phyloP scores from a whole-genome alignment of 1,139 yeast species.

The Starmera stellimalicola region DNA sequence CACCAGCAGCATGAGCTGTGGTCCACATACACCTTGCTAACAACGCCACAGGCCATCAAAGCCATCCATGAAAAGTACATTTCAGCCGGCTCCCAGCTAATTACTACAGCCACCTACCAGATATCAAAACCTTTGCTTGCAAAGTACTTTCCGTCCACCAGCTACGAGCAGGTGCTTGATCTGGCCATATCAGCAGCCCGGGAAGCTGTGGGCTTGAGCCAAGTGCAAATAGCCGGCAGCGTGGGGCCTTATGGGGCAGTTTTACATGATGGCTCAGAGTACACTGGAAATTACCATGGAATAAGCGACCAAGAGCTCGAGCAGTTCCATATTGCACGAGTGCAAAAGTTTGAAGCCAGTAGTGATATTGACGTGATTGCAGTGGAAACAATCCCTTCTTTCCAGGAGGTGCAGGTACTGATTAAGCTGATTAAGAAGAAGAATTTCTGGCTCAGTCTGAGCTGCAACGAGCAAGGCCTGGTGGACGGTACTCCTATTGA shows the following conservation, averaged over 20 bases:
- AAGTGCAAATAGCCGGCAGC: constrained; percentile 40
- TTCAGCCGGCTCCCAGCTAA: constrained; percentile 44
- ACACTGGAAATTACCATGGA: constrained; percentile 47
- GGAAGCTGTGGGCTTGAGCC: constrained; percentile 12
- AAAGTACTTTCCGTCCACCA: constrained; percentile 15
- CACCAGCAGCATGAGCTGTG: constrained; percentile 35
- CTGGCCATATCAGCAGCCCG: constrained; percentile 23
- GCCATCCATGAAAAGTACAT: constrained; percentile 44
- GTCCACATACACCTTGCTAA: constrained; percentile 49
- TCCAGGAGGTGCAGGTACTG: constrained; percentile 35
- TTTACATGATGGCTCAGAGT: constrained; percentile 58
- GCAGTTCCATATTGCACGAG: constrained; percentile 40
- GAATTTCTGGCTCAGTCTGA: constrained; percentile 28
- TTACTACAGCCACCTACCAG: constrained; percentile 58
- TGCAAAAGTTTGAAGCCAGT: constrained; percentile 28
- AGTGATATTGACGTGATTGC: constrained; percentile 43
- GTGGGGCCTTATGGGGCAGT: constrained; percentile 71
- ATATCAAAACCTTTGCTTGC: constrained; percentile 34
- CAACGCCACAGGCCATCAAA: constrained; percentile 37
- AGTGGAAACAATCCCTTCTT: constrained; percentile 57
- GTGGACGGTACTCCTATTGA: constrained; percentile 32
- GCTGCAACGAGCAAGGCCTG: constrained; percentile 23
- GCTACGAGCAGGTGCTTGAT: constrained; percentile 12
- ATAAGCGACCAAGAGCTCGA: constrained; percentile 24
- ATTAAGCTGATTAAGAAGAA: constrained; percentile 18